Evolutionary conservation across 2,329 filamentous ascomycete genomes (phyloP).

Genomic region (Xylariales sp.): DNA sequence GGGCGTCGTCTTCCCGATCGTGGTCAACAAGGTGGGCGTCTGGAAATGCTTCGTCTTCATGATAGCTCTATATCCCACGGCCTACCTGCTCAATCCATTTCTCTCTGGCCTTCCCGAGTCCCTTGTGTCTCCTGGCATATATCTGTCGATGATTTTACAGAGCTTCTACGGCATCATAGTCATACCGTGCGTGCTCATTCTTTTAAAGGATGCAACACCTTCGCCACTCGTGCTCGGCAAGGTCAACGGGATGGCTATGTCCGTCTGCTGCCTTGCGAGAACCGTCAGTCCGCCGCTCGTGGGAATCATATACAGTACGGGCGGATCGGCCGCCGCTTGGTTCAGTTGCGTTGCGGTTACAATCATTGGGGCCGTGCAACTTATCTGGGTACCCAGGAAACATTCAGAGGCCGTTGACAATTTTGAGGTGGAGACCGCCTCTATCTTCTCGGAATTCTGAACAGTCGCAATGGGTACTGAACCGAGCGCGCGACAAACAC

Average conservation of each 20-base stretch:
- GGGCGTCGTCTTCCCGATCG: slow-evolving; percentile 62
- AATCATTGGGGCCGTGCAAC: slow-evolving; percentile 24
- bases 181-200: slow-evolving; percentile 64
- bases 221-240: slow-evolving; percentile 58
- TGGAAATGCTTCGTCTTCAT: slow-evolving; percentile 64
- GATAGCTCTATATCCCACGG: slow-evolving; percentile 60
- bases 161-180: slow-evolving; percentile 65
- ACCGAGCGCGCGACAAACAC: no score
- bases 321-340: slow-evolving; percentile 41
- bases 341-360: slow-evolving; percentile 31
- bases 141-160: slow-evolving; percentile 59
- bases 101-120: slow-evolving; percentile 52
- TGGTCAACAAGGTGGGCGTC: slow-evolving; percentile 60
- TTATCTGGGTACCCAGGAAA: slow-evolving; percentile 26
- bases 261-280: slow-evolving; percentile 65
- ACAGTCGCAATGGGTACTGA: no score
- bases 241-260: slow-evolving; percentile 69
- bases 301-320: slow-evolving; percentile 61
- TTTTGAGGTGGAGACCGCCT: slow-evolving; percentile 8
- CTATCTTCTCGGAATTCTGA: no score
- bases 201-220: slow-evolving; percentile 68
- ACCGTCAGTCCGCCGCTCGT: slow-evolving; percentile 65
- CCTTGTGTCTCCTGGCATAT: slow-evolving; percentile 57
- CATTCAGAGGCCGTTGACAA: slow-evolving; percentile 18
- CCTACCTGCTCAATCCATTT: slow-evolving; percentile 67